phyloP scores from a whole-genome alignment of 192 early-diverging fungal species.

The Coemansia sp. region DNA sequence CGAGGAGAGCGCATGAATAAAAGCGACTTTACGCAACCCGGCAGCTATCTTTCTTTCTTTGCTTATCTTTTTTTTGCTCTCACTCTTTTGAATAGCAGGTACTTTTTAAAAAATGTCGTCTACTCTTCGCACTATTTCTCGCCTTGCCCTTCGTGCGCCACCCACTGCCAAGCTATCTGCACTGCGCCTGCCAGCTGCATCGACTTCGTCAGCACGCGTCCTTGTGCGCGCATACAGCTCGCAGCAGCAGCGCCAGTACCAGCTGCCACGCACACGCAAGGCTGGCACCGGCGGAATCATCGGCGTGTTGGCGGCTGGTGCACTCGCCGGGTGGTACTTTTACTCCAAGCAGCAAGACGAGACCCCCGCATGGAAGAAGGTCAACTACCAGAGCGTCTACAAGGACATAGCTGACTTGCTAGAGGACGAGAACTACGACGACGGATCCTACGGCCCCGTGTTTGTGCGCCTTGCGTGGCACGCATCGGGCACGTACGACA shows the following conservation, averaged over 20 bases:
- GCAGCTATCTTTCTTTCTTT: not conserved
- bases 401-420: conserved; percentile 74
- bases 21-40: not conserved
- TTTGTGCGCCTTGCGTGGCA: conserved; percentile 86
- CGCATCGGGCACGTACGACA: conserved; percentile 75
- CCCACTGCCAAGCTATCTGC: conserved; percentile 3
- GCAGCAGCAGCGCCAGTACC: conserved; percentile 18
- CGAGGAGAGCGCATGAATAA: not conserved
- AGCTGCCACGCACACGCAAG: conserved; percentile 34
- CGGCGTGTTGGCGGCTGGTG: conserved; percentile 52
- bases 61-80: conserved; percentile 5
- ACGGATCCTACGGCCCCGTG: conserved; percentile 76
- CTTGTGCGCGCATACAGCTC: conserved; percentile 27
- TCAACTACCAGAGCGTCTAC: conserved; percentile 71
- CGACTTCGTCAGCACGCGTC: not conserved
- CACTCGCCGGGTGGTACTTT: conserved; percentile 56
- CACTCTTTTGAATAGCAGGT: not conserved
- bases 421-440: conserved; percentile 75
- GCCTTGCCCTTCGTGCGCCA: conserved; percentile 7
- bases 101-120: conserved; percentile 21
- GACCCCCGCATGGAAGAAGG: conserved; percentile 52
- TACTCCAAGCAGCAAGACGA: conserved; percentile 22
- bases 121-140: conserved; percentile 25
- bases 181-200: not conserved
- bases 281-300: conserved; percentile 22